Evolutionary conservation across 257 asterid species (phyloP), one percentile per base, ranked within the genome.

Genomic region (Lithospermum erythrorhizon): DNA sequence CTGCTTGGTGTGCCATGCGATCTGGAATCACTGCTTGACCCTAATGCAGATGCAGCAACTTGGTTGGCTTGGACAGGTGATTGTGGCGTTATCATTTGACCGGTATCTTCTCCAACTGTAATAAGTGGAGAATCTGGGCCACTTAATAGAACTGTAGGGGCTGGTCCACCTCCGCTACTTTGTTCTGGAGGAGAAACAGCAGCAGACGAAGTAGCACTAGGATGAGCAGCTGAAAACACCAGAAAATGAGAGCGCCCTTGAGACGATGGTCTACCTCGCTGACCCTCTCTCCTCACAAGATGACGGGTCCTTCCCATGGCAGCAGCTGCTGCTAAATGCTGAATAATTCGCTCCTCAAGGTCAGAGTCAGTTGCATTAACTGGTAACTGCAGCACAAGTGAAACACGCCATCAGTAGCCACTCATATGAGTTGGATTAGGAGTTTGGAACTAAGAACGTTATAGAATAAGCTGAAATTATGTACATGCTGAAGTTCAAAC

Each of bases 231-330:
- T 2, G 97, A 87, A 59, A 85, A 83, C 72, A 90, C 89, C 75
- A 90, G 79, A 72, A 68, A 81, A 8, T 82, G 97, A 49, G 95
- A 90, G 30, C 85, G 95, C 27, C 83, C 89, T 59, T 85, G 95
- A 74, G 87, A 59, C 41, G 94, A 87, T 55, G 97, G 61, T 58
- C 97, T 78, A 63, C 64, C 62, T 78, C 95, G 77, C 67, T 76
- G 90, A 37, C 83, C 88, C 70, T 85, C 97, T 67, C 96, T 78
- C 70, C 96, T 77, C 63, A 90, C 87, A 35, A 87, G 71, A 65
- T 90, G 94, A 51, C 94, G 90, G 59, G 95, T 86, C 76, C 96
- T 80, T 60, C 96, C 96, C 97, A 85, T 87, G 9, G 96, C 87
- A 52, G 97, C 95, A 3, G 97, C 95, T 65, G 95, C 90, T 23